A percentile compares a stretch with the other conserved stretches of the same genome.
These are phyloP conservation scores for Aegilops speltoides DNA, from an alignment of 176 grass and related monocot genomes.

Conservation along the genomic window DNA sequence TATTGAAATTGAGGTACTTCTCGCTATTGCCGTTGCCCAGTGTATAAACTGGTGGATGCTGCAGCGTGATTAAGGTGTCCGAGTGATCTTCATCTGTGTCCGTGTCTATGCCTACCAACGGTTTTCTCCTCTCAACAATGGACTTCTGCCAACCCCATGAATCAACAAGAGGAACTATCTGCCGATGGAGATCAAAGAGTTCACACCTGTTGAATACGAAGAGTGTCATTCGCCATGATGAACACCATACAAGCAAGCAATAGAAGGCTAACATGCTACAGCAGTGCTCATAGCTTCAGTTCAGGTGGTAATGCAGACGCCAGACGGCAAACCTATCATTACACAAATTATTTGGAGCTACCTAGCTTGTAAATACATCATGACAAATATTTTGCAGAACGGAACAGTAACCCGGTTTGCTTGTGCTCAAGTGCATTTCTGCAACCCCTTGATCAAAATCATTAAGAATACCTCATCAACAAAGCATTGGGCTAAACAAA, in stretches of 20 bases:
- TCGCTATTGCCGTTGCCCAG: conserved; percentile 46
- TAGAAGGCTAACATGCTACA: neutral
- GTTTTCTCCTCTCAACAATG: conserved; percentile 51
- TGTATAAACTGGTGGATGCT: conserved; percentile 76
- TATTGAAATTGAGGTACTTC: conserved; percentile 65
- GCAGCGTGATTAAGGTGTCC: conserved; percentile 63
- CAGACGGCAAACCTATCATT: neutral
- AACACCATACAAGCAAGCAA: neutral
- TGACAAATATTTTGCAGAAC: neutral
- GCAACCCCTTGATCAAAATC: neutral
- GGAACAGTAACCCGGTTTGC: neutral
- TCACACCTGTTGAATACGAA: conserved; percentile 28
- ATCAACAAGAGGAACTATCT: conserved; percentile 33
- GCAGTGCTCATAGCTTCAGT: neutral
- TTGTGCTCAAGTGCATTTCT: neutral
- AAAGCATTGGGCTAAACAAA: neutral
- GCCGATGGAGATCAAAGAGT: conserved; percentile 34
- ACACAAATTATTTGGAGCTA: neutral
- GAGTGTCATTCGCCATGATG: neutral
- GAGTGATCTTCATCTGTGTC: conserved; percentile 38
- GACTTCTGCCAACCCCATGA: conserved; percentile 71
- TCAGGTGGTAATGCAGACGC: neutral
- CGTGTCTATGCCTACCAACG: conserved; percentile 9
- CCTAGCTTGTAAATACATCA: neutral
- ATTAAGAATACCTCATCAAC: neutral